Base-by-base conservation (phyloP, 108 stramenopile species). In the Cyclotella baltica region DNA sequence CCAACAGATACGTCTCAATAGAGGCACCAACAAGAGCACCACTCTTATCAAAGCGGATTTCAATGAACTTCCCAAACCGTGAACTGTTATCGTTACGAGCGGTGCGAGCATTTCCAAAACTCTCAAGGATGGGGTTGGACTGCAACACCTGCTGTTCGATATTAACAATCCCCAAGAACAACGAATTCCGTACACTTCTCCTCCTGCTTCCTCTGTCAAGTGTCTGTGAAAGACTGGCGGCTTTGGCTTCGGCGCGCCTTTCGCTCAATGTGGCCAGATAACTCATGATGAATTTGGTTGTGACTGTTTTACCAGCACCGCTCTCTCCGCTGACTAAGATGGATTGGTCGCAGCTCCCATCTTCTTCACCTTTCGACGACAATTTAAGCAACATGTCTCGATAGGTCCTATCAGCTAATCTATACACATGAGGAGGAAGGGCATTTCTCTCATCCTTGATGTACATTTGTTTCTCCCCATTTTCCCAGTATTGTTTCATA, bases 301-400 rank as follows among this genome's bases (percentile, higher is more conserved):
- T 98, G 29, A 98, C 99, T 10, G 98, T 99, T 74, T 98, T 99
- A 16, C 97, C 98, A 18, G 99, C 96, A 15, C 99, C 98, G 58
- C 80, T 83, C 82, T 99, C 98, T 28, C 94, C 94, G 63, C 88
- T 89, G 0, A 95, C 90, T 0, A 97, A 77, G 72, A 97, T 95
- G 22, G 89, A 85, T 70, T 89, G 86, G 64, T 87, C 81, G 46
- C 73, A 77, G 13, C 70, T 63, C 23, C 34, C 33, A 22, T 13
- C 59, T 46, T 4, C 72, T 29, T 4, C 62, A 22, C 19, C 77
- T 30, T 23, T 68, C 73, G n/a, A 74, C 72, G 47, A 74, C 76
- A 34, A 78, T 70, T 16, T 64, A 43, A 89, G 80, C 80, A 98
- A 88, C 98, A 99, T 98, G 62, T 73, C 84, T 43, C 89, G 81